Percentiles rank a stretch among this genome's conserved stretches.
These are phyloP conservation scores for Xylaria telfairii DNA, from an alignment of 495 filamentous ascomycete species.

Conservation along the genomic window DNA sequence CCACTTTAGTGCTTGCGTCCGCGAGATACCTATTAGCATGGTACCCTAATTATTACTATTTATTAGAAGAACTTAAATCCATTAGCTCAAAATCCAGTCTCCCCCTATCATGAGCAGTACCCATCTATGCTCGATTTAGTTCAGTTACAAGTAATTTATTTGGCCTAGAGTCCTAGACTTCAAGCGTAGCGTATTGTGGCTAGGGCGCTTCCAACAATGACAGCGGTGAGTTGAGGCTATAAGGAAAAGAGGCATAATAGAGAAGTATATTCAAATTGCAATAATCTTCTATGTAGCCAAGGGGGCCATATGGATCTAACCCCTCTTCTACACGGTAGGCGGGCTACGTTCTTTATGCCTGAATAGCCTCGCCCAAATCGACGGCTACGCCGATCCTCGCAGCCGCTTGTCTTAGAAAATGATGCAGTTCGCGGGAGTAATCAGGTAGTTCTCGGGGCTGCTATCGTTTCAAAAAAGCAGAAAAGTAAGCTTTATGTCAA, in stretches of 20 bases:
- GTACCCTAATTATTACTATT: neutral
- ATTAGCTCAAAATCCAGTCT: neutral
- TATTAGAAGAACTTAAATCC: neutral
- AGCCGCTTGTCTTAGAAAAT: too few relatives aligned
- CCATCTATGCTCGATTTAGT: neutral
- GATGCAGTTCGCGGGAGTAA: too few relatives aligned
- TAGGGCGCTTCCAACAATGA: neutral
- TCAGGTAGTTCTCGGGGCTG: too few relatives aligned
- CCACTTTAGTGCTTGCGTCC: neutral
- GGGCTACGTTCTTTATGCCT: too few relatives aligned
- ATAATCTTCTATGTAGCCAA: too few relatives aligned
- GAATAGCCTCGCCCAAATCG: too few relatives aligned
- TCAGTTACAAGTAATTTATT: neutral
- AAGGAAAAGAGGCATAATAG: neutral
- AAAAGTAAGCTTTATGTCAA: conserved; percentile 5
- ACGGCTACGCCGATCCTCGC: too few relatives aligned
- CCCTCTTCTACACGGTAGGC: too few relatives aligned
- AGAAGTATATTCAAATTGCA: too few relatives aligned
- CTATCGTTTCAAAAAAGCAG: neutral
- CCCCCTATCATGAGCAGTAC: neutral
- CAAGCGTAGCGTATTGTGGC: neutral
- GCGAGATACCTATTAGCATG: neutral
- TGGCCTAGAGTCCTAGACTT: neutral
- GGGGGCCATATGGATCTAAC: too few relatives aligned
- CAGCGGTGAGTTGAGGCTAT: neutral